These are phyloP conservation scores for Phytopythium litorale DNA, from an alignment of 352 stramenopile genomes.

Conservation along the genomic window DNA sequence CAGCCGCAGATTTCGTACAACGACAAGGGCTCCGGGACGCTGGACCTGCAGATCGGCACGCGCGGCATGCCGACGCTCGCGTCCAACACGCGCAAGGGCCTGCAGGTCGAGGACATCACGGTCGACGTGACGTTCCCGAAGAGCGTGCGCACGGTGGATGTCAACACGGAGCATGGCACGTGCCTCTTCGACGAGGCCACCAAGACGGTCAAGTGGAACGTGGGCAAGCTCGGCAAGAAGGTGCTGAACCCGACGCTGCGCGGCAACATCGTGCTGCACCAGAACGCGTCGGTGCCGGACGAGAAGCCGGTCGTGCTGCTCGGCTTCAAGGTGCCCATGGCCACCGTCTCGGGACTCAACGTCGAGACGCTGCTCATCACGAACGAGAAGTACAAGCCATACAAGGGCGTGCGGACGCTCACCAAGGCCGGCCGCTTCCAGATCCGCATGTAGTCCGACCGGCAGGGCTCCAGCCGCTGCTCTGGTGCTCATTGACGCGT, in stretches of 20 bases:
- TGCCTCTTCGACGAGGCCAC: conserved; percentile 95
- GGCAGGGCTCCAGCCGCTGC: not conserved
- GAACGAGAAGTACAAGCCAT: conserved; percentile 97
- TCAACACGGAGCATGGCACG: conserved; percentile 90
- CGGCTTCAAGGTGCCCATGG: conserved; percentile 95
- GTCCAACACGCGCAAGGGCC: conserved; percentile 74
- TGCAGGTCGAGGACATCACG: conserved; percentile 89
- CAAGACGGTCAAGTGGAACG: conserved; percentile 94
- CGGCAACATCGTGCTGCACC: conserved; percentile 91
- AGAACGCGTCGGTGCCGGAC: conserved; percentile 73
- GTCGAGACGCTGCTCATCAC: conserved; percentile 94
- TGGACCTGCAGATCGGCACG: conserved; percentile 73
- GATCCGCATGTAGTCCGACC: conserved; percentile 82
- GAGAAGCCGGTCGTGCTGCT: conserved; percentile 94
- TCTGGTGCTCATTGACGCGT: not conserved
- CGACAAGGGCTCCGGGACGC: conserved; percentile 56
- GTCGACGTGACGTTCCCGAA: conserved; percentile 97
- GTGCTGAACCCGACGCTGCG: conserved; percentile 82
- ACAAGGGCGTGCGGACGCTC: conserved; percentile 97
- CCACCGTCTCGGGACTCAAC: conserved; percentile 94
- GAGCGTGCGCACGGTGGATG: conserved; percentile 92
- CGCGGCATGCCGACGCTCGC: conserved; percentile 74
- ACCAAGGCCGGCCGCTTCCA: conserved; percentile 95
- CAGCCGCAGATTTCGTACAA: conserved; percentile 85
- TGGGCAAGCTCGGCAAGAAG: conserved; percentile 94